Evolutionary conservation across 2,329 filamentous ascomycete genomes (phyloP).

Genomic region (Apiospora sp.): DNA sequence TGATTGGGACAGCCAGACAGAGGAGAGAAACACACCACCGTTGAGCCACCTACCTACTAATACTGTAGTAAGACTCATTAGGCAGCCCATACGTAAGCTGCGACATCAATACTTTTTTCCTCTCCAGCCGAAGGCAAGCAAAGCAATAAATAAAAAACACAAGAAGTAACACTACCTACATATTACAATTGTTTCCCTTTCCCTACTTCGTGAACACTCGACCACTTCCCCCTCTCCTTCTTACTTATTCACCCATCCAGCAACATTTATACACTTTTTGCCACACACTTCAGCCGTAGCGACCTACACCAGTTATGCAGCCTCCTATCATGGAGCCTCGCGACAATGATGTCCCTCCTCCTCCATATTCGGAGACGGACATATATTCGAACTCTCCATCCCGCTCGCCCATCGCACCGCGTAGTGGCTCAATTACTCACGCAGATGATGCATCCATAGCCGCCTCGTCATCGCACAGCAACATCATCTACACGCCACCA

Average conservation of each 20-base stretch:
- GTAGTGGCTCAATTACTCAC: constrained; percentile 24
- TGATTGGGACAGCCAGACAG: constrained; percentile 8
- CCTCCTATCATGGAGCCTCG: constrained; percentile 38
- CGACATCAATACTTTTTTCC: neutral
- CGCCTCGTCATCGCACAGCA: constrained; percentile 50
- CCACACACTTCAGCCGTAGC: neutral
- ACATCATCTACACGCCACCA: constrained; percentile 60
- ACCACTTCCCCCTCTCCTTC: neutral
- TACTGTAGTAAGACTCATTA: constrained; percentile 17
- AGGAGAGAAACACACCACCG: neutral
- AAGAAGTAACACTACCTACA: neutral
- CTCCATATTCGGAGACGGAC: constrained; percentile 66
- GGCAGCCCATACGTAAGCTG: constrained; percentile 22
- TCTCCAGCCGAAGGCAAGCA: neutral
- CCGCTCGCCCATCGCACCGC: constrained; percentile 35
- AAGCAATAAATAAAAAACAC: neutral
- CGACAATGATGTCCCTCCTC: constrained; percentile 55
- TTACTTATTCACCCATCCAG: neutral
- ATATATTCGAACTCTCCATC: constrained; percentile 55
- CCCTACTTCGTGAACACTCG: neutral
- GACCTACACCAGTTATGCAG: neutral
- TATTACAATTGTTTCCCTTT: neutral
- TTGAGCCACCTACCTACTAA: constrained; percentile 7
- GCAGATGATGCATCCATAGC: constrained; percentile 50
- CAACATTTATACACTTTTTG: neutral